phyloP scores from a whole-genome alignment of 2,329 filamentous ascomycete species.

The Beauveria sp. region DNA sequence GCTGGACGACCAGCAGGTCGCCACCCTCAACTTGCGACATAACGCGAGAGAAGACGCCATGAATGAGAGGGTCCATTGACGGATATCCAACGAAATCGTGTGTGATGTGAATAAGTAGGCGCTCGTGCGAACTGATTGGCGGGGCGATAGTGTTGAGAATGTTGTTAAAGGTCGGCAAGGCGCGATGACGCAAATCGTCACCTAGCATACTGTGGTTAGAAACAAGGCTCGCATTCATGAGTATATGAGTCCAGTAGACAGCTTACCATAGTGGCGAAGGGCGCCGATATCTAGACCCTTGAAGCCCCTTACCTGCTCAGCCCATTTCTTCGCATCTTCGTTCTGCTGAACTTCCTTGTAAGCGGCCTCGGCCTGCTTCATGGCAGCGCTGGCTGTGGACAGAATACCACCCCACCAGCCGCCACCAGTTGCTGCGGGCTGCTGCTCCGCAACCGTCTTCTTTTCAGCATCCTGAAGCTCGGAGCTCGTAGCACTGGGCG shows the following conservation, averaged over 20 bases:
- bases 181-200: conserved; percentile 77
- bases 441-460: conserved; percentile 39
- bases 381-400: conserved; percentile 61
- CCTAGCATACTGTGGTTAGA: conserved; percentile 41
- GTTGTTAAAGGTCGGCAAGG: conserved; percentile 88
- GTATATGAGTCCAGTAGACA: background rate
- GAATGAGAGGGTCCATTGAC: conserved; percentile 85
- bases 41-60: conserved; percentile 84
- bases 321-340: conserved; percentile 94
- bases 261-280: conserved; percentile 43
- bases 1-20: conserved; percentile 87
- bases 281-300: conserved; percentile 60
- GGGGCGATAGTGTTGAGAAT: conserved; percentile 92
- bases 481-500: conserved; percentile 58
- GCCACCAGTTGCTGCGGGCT: conserved; percentile 42
- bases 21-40: conserved; percentile 99
- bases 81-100: conserved; percentile 94
- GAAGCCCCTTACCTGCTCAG: conserved; percentile 75
- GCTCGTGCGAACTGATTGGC: conserved; percentile 93
- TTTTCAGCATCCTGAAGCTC: conserved; percentile 52
- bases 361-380: conserved; percentile 87
- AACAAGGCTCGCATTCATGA: background rate
- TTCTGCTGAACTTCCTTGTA: conserved; percentile 95
- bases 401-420: conserved; percentile 87
- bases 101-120: conserved; percentile 92